Evolutionary conservation across 129 eudicot species (phyloP), one percentile per base, ranked within the genome.

Genomic region (Rutidosis leptorrhynchoides): DNA sequence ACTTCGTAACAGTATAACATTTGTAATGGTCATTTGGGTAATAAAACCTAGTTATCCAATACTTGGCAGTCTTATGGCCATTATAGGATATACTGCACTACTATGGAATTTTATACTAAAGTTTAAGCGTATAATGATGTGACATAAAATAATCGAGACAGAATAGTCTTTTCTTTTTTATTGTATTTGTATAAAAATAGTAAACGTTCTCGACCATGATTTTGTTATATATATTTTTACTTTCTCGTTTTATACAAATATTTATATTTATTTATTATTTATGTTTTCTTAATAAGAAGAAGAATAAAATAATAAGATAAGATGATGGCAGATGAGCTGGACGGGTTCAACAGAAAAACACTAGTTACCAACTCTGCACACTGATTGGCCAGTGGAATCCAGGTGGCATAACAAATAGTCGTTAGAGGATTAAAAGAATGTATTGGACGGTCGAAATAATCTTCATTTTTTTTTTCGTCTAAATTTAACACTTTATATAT

Each of bases 361-460:
- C 35, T 22, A 27, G 5, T 35, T 42, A 55, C 54, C 64, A 55
- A 55, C 73, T 68, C 64, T 54, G 37, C 5, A 54, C 66, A 57
- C 66, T 70, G 33, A 70, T 45, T 70, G 67, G 67, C 49, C 37
- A 28, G 45, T 26, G 48, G 69, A 22, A 63, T 73, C 58, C 67
- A 71, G 53, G 68, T 78, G 83, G 72, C 78, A 60, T 7, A 22
- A 51, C 17, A 1, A 7, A 11, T 66, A 46, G 80, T 73, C 69
- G 80, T 30, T 63, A 30, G 21, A 29, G 3, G 21, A 58, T 29
- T 58, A 55, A 60, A 58, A 32, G 21, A 74, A 24, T 16, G 29
- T 46, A 64, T 33, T 76, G 71, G 80, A 67, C 83, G 84, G 63
- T 72, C 83, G 83, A n/a, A n/a, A n/a, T n/a, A n/a, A n/a, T n/a